Evolutionary conservation across 768 basidiomycete species (phyloP).

Genomic region (Leccinum imitatum): DNA sequence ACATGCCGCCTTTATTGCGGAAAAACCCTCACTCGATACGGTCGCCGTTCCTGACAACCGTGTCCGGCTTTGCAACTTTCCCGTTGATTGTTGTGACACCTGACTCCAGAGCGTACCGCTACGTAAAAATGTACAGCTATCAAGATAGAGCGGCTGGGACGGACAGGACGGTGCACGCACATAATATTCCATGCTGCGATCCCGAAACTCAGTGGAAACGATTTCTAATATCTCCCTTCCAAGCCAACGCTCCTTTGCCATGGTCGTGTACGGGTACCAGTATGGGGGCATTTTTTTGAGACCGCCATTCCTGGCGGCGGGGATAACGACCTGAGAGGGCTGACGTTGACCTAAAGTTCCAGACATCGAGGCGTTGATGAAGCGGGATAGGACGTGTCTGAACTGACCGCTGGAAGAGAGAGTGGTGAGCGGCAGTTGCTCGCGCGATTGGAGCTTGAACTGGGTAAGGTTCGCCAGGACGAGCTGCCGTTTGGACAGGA

Average conservation of each 20-base stretch:
- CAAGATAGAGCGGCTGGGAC: not conserved
- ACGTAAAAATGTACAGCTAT: not conserved
- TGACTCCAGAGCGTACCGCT: slow-evolving; percentile 78
- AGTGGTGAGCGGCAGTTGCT: slow-evolving; percentile 43
- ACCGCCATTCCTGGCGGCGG: slow-evolving; percentile 33
- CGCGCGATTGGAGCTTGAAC: slow-evolving; percentile 29
- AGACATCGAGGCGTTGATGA: slow-evolving; percentile 53
- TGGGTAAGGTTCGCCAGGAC: slow-evolving; percentile 31
- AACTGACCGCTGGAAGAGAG: slow-evolving; percentile 56
- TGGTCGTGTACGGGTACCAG: slow-evolving; percentile 92
- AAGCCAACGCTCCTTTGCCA: slow-evolving; percentile 90
- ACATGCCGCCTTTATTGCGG: not conserved
- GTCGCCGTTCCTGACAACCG: slow-evolving; percentile 83
- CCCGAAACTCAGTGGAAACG: slow-evolving; percentile 91
- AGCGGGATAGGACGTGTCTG: slow-evolving; percentile 50
- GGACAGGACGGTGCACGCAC: slow-evolving; percentile 47
- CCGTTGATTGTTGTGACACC: slow-evolving; percentile 97
- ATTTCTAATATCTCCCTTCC: slow-evolving; percentile 87
- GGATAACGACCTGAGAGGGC: slow-evolving; percentile 25
- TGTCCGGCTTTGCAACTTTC: slow-evolving; percentile 74
- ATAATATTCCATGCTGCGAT: slow-evolving; percentile 94
- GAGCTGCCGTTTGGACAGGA: slow-evolving; percentile 28
- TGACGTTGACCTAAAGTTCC: slow-evolving; percentile 25
- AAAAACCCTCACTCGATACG: slow-evolving; percentile 70
- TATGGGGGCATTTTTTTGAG: slow-evolving; percentile 84